phyloP scores from a whole-genome alignment of 306 rosid genomes.

The Cotoneaster glaucophyllus region DNA sequence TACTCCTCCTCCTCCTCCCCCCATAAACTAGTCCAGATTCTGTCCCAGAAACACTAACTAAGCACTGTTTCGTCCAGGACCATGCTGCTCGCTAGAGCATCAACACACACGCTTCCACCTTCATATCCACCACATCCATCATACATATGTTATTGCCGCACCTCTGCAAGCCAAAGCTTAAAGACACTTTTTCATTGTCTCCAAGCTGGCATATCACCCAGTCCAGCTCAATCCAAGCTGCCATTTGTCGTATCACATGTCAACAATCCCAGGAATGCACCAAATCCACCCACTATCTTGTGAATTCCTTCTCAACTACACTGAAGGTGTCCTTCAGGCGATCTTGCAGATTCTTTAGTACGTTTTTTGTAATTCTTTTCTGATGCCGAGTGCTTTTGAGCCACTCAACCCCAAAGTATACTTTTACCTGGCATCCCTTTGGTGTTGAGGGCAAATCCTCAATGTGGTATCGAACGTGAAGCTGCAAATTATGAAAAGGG shows the following conservation, averaged over 20 bases:
- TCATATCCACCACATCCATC: not conserved
- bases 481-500: constrained; percentile 47
- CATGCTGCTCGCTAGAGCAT: not conserved
- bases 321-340: constrained; percentile 40
- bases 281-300: constrained; percentile 23
- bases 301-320: constrained; percentile 64
- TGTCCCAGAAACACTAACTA: not conserved
- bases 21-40: not conserved
- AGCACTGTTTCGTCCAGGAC: not conserved
- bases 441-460: constrained; percentile 53
- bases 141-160: not conserved
- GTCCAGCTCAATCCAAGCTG: not conserved
- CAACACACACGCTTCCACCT: not conserved
- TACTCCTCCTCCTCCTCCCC: not conserved
- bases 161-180: not conserved
- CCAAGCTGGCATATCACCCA: not conserved
- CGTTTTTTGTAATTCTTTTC: constrained; percentile 70
- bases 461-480: constrained; percentile 70
- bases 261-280: not conserved
- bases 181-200: not conserved
- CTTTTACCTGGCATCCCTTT: constrained; percentile 52
- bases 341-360: constrained; percentile 49
- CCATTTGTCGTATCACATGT: constrained; percentile 9
- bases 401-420: constrained; percentile 82
- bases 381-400: constrained; percentile 70